Percentiles rank a stretch among this genome's conserved stretches.
Evolutionary conservation across 345 rosid genomes (phyloP).

Genomic region (Cardiospermum halicacabum): DNA sequence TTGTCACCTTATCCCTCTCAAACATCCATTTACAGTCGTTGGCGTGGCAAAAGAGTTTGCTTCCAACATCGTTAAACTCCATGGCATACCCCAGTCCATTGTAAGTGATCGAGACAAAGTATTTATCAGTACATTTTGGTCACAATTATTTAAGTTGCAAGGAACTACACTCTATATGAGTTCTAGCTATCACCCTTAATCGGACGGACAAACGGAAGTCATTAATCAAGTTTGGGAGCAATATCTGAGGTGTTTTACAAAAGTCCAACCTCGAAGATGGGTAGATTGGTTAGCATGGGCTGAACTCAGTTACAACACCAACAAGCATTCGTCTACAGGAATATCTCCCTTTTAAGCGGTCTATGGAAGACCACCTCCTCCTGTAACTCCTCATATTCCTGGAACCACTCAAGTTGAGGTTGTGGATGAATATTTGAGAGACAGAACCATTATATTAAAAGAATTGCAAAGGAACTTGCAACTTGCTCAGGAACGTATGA

Average conservation of each 20-base stretch:
- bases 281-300: not conserved
- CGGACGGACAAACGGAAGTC: not conserved
- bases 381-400: no score
- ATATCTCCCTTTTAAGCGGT: not conserved
- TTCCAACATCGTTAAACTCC: no score
- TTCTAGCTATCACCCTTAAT: not conserved
- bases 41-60: not conserved
- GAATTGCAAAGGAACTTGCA: not conserved
- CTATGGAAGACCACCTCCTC: no score
- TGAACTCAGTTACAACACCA: not conserved
- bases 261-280: not conserved
- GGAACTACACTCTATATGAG: not conserved
- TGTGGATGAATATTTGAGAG: not conserved
- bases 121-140: no score
- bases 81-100: no score
- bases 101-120: no score
- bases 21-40: not conserved
- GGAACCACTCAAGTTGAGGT: no score
- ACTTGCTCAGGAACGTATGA: not conserved
- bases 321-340: not conserved
- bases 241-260: not conserved
- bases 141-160: no score
- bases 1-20: not conserved
- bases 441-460: not conserved
- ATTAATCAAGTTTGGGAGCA: not conserved